phyloP scores from a whole-genome alignment of 2,329 filamentous ascomycete genomes.

The Colletotrichum cereale region DNA sequence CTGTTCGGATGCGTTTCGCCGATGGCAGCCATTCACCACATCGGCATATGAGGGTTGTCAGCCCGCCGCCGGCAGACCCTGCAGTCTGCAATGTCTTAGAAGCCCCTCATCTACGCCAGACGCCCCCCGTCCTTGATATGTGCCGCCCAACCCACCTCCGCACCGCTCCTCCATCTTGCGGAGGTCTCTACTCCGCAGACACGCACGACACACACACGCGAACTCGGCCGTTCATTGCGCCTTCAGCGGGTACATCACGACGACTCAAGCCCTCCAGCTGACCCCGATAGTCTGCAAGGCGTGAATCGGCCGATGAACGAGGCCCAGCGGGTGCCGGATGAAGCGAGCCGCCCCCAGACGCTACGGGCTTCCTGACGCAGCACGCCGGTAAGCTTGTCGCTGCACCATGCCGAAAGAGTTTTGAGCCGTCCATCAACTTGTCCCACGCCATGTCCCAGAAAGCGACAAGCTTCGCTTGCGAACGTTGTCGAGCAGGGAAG shows the following conservation, averaged over 20 bases:
- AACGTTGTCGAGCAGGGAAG: constrained; percentile 36
- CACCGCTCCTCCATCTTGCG: constrained; percentile 14
- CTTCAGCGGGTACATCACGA: background rate
- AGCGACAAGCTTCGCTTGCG: constrained; percentile 35
- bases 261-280: background rate
- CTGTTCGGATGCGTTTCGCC: background rate
- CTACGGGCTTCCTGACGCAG: background rate
- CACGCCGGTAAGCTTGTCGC: constrained; percentile 9
- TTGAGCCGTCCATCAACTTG: background rate
- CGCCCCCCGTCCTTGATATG: background rate
- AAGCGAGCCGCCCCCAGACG: constrained; percentile 13
- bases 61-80: background rate
- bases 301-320: constrained; percentile 8
- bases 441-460: constrained; percentile 31
- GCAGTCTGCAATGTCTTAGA: constrained; percentile 6
- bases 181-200: constrained; percentile 34
- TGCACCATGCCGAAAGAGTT: background rate
- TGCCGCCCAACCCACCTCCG: constrained; percentile 11
- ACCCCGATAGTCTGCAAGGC: background rate
- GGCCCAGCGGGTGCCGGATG: constrained; percentile 11
- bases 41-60: constrained; percentile 21
- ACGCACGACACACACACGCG: constrained; percentile 13
- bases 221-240: background rate
- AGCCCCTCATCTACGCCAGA: constrained; percentile 15
- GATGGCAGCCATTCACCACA: constrained; percentile 2